These are phyloP conservation scores for Musa acuminata DNA, from an alignment of 176 grass and related monocot species.

Conservation along the genomic window DNA sequence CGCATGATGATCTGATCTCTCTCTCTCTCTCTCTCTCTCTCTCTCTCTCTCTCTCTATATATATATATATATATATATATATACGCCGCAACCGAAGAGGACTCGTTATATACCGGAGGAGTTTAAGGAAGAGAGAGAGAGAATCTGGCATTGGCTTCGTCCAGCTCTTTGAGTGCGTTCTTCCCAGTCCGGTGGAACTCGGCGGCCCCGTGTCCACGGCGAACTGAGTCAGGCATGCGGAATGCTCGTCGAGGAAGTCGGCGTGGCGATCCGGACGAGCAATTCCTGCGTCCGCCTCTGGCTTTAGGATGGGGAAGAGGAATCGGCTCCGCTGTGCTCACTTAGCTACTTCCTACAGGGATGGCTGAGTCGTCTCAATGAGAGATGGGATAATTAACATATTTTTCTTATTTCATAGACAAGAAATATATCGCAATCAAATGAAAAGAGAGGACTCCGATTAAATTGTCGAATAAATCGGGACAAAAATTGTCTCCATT, in stretches of 20 bases:
- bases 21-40: too few species aligned
- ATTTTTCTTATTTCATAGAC: too few species aligned
- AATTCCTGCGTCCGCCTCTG: constrained; percentile 61
- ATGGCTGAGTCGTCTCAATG: neutral
- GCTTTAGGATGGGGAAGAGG: constrained; percentile 13
- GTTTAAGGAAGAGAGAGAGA: neutral
- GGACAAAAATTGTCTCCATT: too few species aligned
- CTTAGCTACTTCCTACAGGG: neutral
- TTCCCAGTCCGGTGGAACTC: constrained; percentile 70
- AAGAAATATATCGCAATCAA: too few species aligned
- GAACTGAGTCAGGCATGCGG: constrained; percentile 66
- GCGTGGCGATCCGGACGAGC: constrained; percentile 60
- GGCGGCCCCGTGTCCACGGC: constrained; percentile 45
- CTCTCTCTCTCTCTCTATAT: too few species aligned
- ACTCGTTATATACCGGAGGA: too few species aligned
- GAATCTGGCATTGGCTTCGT: constrained; percentile 56
- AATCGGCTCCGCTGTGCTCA: neutral
- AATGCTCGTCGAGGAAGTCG: constrained; percentile 62
- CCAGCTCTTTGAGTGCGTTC: constrained; percentile 66
- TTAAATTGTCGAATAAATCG: too few species aligned
- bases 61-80: too few species aligned
- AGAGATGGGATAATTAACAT: too few species aligned
- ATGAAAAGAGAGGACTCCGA: too few species aligned
- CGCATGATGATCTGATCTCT: neutral
- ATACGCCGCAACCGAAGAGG: neutral